Evolutionary conservation across 805 yeast genomes (phyloP), one percentile per base, ranked within the genome.

Genomic region (Kuraishia piskuri): DNA sequence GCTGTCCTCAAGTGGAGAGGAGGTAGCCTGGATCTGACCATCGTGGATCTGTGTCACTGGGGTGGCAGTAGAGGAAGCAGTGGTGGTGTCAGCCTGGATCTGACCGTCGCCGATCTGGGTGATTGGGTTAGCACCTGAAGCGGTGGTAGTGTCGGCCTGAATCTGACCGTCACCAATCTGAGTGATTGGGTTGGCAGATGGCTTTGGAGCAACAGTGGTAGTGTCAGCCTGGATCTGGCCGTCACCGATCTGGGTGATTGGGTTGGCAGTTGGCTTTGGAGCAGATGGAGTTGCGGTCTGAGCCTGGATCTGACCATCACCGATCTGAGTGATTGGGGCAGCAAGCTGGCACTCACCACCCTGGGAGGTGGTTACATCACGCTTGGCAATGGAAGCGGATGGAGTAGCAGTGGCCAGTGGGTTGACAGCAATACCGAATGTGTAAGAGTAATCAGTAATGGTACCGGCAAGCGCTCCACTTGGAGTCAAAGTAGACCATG

Each of bases 401-500:
- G 68, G 56, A 36, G 76, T 58, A 24, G 73, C 64, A 31, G 73
- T 71, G 55, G 79, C 55, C 49, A 78, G 59, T 56, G 86, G 79
- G 57, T 74, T 70, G 57, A 86, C 81, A 55, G 86, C 86, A 62
- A 86, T 84, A 72, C 91, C 92, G 62, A 86, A 86, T 50, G 77
- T 64, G 50, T 71, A 67, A 46, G 78, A 55, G 75, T 78, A 79
- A 61, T 80, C 80, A 50, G 88, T 79, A 51, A 76, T 60, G 56
- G 82, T 85, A 62, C 82, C 82, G 10, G 80, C 59, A 56, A 76
- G 75, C 49, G 76, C 63, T 50, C 78, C 79, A 46, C 68, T 54
- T 59, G 94, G 91, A 44, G 90, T 84, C 68, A 86, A 75, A 53
- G 90, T 83, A 53, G 86, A 68, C 87, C 87, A 86, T 61, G 85